A percentile compares a stretch with the other conserved stretches of the same genome.
phyloP scores from a whole-genome alignment of 2,329 filamentous ascomycete genomes.

The Stagonosporopsis tanaceti region DNA sequence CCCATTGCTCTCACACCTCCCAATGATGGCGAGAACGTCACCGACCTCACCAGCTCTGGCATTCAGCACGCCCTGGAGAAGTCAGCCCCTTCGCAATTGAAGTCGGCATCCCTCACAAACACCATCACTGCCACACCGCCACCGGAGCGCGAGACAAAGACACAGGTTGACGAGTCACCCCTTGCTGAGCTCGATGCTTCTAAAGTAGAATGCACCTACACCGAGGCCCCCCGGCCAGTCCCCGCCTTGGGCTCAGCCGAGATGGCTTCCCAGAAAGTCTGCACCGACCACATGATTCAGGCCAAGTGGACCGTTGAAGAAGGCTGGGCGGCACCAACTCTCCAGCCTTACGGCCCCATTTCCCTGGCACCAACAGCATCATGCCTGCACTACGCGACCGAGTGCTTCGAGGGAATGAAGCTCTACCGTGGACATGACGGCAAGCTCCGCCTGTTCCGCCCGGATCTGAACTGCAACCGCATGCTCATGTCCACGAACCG shows the following conservation, averaged over 20 bases:
- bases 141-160: conserved; percentile 26
- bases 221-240: conserved; percentile 51
- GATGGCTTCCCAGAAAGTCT: conserved; percentile 52
- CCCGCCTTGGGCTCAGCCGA: conserved; percentile 53
- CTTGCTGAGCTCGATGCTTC: conserved; percentile 56
- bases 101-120: conserved; percentile 35
- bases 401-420: conserved; percentile 90
- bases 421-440: conserved; percentile 73
- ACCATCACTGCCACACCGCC: conserved; percentile 36
- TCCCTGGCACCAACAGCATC: conserved; percentile 82
- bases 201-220: conserved; percentile 52
- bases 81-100: conserved; percentile 41
- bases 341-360: conserved; percentile 80
- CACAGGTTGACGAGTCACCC: conserved; percentile 26
- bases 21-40: conserved; percentile 33
- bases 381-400: conserved; percentile 86
- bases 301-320: conserved; percentile 69
- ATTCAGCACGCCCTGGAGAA: conserved; percentile 43
- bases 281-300: conserved; percentile 90
- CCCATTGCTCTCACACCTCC: conserved; percentile 46
- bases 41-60: conserved; percentile 43
- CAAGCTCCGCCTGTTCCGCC: conserved; percentile 79
- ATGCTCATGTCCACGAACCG: conserved; percentile 65
- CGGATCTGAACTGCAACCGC: conserved; percentile 73
- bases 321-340: conserved; percentile 78